Evolutionary conservation across 2,329 filamentous ascomycete species (phyloP), one percentile per base, ranked within the genome.

Genomic region (Mycocentrospora acerina): DNA sequence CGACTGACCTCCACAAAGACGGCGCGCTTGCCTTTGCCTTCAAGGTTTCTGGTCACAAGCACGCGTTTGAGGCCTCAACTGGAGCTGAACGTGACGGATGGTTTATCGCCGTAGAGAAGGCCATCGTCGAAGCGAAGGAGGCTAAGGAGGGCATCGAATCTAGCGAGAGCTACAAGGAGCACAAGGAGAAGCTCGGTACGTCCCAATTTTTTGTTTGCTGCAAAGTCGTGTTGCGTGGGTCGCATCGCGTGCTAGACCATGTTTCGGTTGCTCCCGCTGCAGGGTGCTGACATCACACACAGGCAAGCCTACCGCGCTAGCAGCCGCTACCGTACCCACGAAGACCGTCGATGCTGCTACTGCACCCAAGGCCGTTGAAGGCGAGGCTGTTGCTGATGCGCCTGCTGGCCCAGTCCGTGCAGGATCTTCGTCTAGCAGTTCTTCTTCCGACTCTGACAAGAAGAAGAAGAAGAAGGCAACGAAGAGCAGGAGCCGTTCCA

Each of bases 111-210:
- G 70, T 95, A 57, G 90, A 93, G 80, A 73, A 80, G 61, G 88
- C 38, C 22, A 46, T 46, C 32, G 37, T 16, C 15, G 42, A 44
- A 28, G 90, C 89, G 61, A 94, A 93, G 79, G 85, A 85, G 59
- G 75, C 87, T 42, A 85, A 83, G 62, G 77, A 86, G 51, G 78
- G 78, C 39, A 80, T 96, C 57, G 80, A 81, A 50, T 82, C 84
- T 71, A 85, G 83, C 59, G 90, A 95, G 71, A 80, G 81, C 44
- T 98, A 95, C 84, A 96, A 95, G 83, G 77, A 80, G 59, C 83
- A 87, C 52, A 72, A 93, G 14, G 86, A 90, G 74, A 85, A 83
- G 70, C 75, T 83, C 56, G 73, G 79, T 81, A 74, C 62, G 77
- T 75, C 8, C 19, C 40, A 28, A 43, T 40, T 37, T 39, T 34